phyloP scores from a whole-genome alignment of 345 rosid genomes.

The Rhodomyrtus tomentosa region DNA sequence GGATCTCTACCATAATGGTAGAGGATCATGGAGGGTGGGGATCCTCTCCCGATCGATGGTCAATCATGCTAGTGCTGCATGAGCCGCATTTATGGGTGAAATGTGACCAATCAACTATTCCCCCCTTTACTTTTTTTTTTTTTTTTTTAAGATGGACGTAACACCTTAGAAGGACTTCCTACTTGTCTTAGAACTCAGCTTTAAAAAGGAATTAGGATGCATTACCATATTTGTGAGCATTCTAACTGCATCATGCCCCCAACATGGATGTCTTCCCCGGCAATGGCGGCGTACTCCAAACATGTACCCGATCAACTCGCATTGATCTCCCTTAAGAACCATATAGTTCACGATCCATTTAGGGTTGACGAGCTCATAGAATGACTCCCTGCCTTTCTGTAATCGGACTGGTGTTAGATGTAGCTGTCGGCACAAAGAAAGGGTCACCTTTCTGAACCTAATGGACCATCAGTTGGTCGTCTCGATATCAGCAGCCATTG shows the following conservation, averaged over 20 bases:
- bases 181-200: not conserved
- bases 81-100: not conserved
- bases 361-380: constrained; percentile 6
- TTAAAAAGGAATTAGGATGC: not conserved
- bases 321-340: not conserved
- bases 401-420: constrained; percentile 7
- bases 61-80: not conserved
- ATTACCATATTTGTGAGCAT: not conserved
- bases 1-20: too few relatives aligned
- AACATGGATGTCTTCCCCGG: not conserved
- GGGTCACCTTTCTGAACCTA: not conserved
- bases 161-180: not conserved
- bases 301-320: not conserved
- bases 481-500: constrained; percentile 3
- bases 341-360: not conserved
- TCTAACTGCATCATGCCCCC: not conserved
- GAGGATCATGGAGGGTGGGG: too few relatives aligned
- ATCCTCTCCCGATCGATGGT: too few relatives aligned
- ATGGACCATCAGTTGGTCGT: not conserved
- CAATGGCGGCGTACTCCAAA: not conserved
- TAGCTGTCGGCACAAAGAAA: not conserved
- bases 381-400: constrained; percentile 2
- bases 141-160: not conserved
- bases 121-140: too few relatives aligned
- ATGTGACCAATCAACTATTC: too few relatives aligned